These are phyloP conservation scores for Bretziella fagacearum DNA, from an alignment of 2,329 filamentous ascomycete species.

Conservation along the genomic window DNA sequence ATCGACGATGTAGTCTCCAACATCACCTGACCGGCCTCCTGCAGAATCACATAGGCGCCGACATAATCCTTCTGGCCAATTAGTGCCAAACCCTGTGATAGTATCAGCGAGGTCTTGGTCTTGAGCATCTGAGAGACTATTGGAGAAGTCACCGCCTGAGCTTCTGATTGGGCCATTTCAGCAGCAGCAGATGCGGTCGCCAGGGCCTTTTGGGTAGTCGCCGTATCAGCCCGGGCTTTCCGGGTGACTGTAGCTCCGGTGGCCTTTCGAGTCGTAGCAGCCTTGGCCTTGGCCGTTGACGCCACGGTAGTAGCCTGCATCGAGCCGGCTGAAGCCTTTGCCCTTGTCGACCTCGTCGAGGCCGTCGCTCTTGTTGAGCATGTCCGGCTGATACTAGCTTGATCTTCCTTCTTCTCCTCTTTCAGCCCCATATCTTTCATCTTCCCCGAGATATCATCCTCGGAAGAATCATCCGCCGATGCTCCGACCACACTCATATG, in stretches of 20 bases:
- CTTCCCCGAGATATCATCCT: conserved; percentile 17
- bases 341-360: conserved; percentile 14
- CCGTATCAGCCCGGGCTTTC: neutral
- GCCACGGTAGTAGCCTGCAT: neutral
- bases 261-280: neutral
- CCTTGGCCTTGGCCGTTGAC: neutral
- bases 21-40: conserved; percentile 25
- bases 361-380: conserved; percentile 17
- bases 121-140: conserved; percentile 19
- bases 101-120: conserved; percentile 21
- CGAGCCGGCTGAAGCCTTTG: conserved; percentile 13
- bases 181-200: neutral
- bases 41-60: conserved; percentile 38
- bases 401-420: conserved; percentile 10
- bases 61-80: conserved; percentile 38
- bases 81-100: conserved; percentile 27
- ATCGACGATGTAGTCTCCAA: conserved; percentile 20
- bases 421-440: conserved; percentile 23
- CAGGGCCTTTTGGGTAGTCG: conserved; percentile 1
- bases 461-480: neutral
- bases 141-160: neutral
- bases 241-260: neutral
- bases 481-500: conserved; percentile 22
- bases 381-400: neutral
- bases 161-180: neutral